A percentile compares a stretch with the other conserved stretches of the same genome.
These are phyloP conservation scores for Sphagnum magellanicum DNA, from an alignment of 228 moss, liverwort and hornwort genomes.

Conservation along the genomic window DNA sequence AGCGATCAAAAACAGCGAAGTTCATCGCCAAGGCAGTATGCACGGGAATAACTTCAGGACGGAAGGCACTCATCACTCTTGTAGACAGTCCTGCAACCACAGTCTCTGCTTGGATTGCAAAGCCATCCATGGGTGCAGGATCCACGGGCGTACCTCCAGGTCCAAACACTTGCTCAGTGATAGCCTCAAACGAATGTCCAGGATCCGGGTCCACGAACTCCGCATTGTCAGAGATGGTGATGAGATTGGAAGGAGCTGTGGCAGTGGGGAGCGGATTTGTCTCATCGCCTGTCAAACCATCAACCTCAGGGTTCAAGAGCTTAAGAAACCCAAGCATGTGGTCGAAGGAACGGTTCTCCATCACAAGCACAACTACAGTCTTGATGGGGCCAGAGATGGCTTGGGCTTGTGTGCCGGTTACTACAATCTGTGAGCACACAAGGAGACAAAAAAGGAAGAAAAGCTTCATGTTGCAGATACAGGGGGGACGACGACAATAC, in stretches of 20 bases:
- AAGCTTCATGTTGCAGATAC: too few species aligned
- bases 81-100: conserved; percentile 23
- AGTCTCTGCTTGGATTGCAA: conserved; percentile 31
- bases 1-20: conserved; percentile 40
- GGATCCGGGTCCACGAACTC: conserved; percentile 51
- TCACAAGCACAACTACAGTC: conserved; percentile 35
- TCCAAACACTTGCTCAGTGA: conserved; percentile 37
- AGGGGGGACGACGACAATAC: too few species aligned
- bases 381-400: conserved; percentile 19
- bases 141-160: conserved; percentile 25
- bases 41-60: conserved; percentile 43
- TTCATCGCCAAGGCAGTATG: conserved; percentile 42
- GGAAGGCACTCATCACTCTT: conserved; percentile 51
- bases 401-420: neutral
- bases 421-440: neutral
- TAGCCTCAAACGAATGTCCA: conserved; percentile 36
- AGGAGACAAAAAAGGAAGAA: neutral
- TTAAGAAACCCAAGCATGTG: conserved; percentile 34
- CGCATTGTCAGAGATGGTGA: conserved; percentile 27
- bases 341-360: conserved; percentile 46
- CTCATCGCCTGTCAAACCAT: conserved; percentile 31
- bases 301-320: conserved; percentile 19
- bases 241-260: conserved; percentile 12
- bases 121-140: conserved; percentile 54
- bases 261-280: conserved; percentile 23